Evolutionary conservation across 225 moss, liverwort and hornwort genomes (phyloP).

Genomic region (Polytrichum formosum): DNA sequence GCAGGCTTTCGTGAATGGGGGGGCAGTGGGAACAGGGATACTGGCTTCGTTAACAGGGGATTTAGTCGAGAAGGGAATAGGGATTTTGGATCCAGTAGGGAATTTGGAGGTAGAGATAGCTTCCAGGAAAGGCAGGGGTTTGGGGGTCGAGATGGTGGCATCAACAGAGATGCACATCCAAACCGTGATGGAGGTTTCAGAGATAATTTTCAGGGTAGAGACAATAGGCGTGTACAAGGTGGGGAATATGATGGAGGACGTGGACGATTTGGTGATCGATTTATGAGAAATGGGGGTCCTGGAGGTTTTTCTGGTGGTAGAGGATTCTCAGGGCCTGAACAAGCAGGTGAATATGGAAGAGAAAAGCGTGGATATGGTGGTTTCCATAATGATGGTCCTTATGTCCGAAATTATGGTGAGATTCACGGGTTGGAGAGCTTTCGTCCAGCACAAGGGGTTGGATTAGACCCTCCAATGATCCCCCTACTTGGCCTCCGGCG

Average conservation of each 20-base stretch:
- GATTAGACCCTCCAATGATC: slow-evolving; percentile 64
- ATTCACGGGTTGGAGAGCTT: slow-evolving; percentile 77
- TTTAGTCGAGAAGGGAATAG: slow-evolving; percentile 62
- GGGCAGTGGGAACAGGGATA: slow-evolving; percentile 58
- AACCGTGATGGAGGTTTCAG: slow-evolving; percentile 66
- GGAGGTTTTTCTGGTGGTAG: slow-evolving; percentile 59
- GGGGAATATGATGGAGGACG: slow-evolving; percentile 75
- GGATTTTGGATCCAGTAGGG: slow-evolving; percentile 60
- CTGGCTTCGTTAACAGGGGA: slow-evolving; percentile 50
- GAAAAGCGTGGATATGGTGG: slow-evolving; percentile 71
- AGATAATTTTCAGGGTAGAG: slow-evolving; percentile 69
- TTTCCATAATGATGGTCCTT: slow-evolving; percentile 67
- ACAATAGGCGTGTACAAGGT: slow-evolving; percentile 60
- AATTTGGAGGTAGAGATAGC: slow-evolving; percentile 62
- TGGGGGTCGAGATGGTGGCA: slow-evolving; percentile 53
- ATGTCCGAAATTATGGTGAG: slow-evolving; percentile 72
- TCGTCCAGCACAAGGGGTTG: slow-evolving; percentile 69
- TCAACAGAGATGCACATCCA: slow-evolving; percentile 60
- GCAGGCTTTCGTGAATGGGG: slow-evolving; percentile 55
- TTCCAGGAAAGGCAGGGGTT: slow-evolving; percentile 69
- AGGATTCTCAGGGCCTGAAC: slow-evolving; percentile 60
- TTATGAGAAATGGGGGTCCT: slow-evolving; percentile 52
- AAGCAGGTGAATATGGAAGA: slow-evolving; percentile 53
- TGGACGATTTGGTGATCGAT: slow-evolving; percentile 70
- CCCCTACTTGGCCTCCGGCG: slow-evolving; percentile 58